Percentiles rank a stretch among this genome's conserved stretches.
Evolutionary conservation across 371 early-diverging fungal genomes (phyloP).

Genomic region (Choanephora cucurbitarum): DNA sequence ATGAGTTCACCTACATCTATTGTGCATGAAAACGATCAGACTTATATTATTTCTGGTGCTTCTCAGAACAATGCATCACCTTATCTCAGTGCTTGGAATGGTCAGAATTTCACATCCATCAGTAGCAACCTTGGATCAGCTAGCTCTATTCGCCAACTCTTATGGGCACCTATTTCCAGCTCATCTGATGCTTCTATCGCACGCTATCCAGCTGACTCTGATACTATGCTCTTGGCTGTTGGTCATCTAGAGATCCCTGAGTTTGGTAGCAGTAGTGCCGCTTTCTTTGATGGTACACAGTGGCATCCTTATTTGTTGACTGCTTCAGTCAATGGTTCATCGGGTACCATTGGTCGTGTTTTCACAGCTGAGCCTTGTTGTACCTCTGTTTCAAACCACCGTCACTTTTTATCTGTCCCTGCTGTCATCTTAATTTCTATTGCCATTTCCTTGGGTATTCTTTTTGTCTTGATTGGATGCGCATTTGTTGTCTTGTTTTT

Average conservation of each 20-base stretch:
- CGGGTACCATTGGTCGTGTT: conserved; percentile 27
- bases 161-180: conserved; percentile 34
- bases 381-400: conserved; percentile 13
- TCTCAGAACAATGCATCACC: neutral
- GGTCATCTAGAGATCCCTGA: conserved; percentile 50
- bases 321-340: conserved; percentile 23
- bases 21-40: conserved; percentile 11
- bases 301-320: conserved; percentile 71
- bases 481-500: conserved; percentile 41
- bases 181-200: conserved; percentile 8
- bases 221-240: conserved; percentile 50
- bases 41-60: conserved; percentile 12
- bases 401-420: conserved; percentile 51
- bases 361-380: conserved; percentile 31
- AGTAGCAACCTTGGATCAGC: conserved; percentile 3
- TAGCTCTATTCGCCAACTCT: conserved; percentile 22
- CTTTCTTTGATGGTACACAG: conserved; percentile 60
- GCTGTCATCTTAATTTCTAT: conserved; percentile 74
- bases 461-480: conserved; percentile 59
- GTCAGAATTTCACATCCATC: neutral
- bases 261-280: conserved; percentile 55
- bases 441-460: conserved; percentile 69
- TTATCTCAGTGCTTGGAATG: conserved; percentile 15
- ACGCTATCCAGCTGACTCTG: conserved; percentile 32
- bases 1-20: neutral